A percentile compares a stretch with the other conserved stretches of the same genome.
phyloP scores from a whole-genome alignment of 768 basidiomycete genomes.

The Amylocystis lapponica region DNA sequence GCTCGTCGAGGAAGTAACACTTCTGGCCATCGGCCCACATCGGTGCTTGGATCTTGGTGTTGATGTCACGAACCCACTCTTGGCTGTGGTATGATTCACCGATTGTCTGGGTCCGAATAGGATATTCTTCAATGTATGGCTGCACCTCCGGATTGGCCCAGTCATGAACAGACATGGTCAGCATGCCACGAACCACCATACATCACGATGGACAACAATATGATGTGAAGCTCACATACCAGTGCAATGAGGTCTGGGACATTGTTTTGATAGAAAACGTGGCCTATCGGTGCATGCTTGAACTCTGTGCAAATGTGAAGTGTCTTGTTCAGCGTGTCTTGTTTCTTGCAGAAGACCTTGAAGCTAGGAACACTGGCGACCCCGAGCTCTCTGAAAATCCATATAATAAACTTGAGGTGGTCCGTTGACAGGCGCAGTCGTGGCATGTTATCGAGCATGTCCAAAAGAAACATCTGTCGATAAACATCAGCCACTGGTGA shows the following conservation, averaged over 20 bases:
- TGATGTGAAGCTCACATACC: background rate
- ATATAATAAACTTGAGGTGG: background rate
- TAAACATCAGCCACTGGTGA: no score
- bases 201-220: background rate
- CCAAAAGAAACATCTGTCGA: background rate
- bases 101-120: background rate
- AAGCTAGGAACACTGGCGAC: background rate
- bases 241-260: background rate
- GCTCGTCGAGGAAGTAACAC: conserved; percentile 3
- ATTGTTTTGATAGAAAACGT: conserved; percentile 1
- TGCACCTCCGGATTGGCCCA: conserved; percentile 1
- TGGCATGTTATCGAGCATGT: background rate
- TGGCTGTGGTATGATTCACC: background rate
- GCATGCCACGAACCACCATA: background rate
- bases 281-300: background rate
- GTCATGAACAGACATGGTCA: background rate
- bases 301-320: background rate
- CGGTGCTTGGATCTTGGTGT: background rate
- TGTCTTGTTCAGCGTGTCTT: background rate
- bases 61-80: background rate
- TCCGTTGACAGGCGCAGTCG: background rate
- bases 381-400: background rate
- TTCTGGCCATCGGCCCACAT: conserved; percentile 3
- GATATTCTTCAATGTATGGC: background rate
- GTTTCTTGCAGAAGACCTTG: background rate